Percentiles rank a stretch among this genome's conserved stretches.
These are phyloP conservation scores for Mucor lusitanicus DNA, from an alignment of 371 early-diverging fungal species.

Conservation along the genomic window DNA sequence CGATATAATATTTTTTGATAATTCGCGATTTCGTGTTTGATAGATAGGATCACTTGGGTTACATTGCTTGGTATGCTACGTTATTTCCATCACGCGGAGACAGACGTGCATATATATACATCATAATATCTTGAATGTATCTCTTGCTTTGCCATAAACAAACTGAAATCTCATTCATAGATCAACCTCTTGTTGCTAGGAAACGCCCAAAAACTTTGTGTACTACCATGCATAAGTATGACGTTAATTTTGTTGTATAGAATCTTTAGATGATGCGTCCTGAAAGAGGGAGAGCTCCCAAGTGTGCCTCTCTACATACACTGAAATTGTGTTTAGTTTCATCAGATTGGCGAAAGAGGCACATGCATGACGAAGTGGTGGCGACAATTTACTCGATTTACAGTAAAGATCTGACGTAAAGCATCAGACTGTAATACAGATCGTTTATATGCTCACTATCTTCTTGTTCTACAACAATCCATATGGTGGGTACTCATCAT, in stretches of 20 bases:
- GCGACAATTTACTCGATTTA: not conserved
- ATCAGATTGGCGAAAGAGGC: not conserved
- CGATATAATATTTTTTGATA: not conserved
- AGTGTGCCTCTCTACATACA: no score
- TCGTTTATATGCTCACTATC: no score
- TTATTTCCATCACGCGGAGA: not conserved
- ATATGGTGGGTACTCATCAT: no score
- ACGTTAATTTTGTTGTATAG: not conserved
- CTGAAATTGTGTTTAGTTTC: not conserved
- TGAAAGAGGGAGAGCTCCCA: no score
- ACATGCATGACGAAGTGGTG: not conserved
- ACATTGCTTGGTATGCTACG: not conserved
- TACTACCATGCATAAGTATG: not conserved
- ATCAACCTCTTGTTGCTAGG: no score
- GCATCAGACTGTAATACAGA: no score
- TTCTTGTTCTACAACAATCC: no score
- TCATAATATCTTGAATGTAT: not conserved
- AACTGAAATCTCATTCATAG: not conserved
- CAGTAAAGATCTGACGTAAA: not conserved
- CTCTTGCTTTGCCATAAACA: not conserved
- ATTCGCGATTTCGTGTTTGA: not conserved
- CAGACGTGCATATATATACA: not conserved
- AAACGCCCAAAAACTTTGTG: not conserved
- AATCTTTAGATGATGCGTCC: not conserved
- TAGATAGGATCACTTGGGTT: not conserved